Evolutionary conservation across 1,284 basidiomycete genomes (phyloP).

Genomic region (Moesziomyces sp.): DNA sequence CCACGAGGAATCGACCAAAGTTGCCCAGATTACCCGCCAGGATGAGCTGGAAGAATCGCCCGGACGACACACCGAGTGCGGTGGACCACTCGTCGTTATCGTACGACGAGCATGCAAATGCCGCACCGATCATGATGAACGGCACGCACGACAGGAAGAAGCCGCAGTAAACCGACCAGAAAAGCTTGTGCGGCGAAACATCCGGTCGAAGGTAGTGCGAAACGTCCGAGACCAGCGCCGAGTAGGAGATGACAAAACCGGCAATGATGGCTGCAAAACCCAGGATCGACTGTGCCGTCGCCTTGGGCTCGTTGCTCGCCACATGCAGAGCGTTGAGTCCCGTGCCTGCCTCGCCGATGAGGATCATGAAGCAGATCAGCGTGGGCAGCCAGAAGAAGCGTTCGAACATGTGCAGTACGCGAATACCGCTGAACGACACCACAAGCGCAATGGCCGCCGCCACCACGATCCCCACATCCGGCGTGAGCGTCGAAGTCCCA

Average conservation of each 20-base stretch:
- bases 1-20: conserved; percentile 87
- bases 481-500: conserved; percentile 56
- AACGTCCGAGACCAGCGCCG: conserved; percentile 68
- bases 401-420: conserved; percentile 77
- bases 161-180: conserved; percentile 73
- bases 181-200: conserved; percentile 71
- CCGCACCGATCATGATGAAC: conserved; percentile 73
- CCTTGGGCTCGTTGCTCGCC: conserved; percentile 71
- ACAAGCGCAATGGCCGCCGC: conserved; percentile 81
- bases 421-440: conserved; percentile 82
- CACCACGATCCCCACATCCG: conserved; percentile 84
- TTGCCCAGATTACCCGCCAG: conserved; percentile 74
- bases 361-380: conserved; percentile 75
- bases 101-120: conserved; percentile 72
- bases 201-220: conserved; percentile 69
- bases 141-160: conserved; percentile 74
- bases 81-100: conserved; percentile 71
- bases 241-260: conserved; percentile 72
- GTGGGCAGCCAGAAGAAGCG: conserved; percentile 82
- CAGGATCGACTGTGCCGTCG: conserved; percentile 70
- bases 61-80: conserved; percentile 64
- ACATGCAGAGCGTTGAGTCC: conserved; percentile 72
- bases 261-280: conserved; percentile 73
- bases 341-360: conserved; percentile 72
- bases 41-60: conserved; percentile 82